phyloP scores from a whole-genome alignment of 257 asterid species.

The Rauvolfia tetraphylla region DNA sequence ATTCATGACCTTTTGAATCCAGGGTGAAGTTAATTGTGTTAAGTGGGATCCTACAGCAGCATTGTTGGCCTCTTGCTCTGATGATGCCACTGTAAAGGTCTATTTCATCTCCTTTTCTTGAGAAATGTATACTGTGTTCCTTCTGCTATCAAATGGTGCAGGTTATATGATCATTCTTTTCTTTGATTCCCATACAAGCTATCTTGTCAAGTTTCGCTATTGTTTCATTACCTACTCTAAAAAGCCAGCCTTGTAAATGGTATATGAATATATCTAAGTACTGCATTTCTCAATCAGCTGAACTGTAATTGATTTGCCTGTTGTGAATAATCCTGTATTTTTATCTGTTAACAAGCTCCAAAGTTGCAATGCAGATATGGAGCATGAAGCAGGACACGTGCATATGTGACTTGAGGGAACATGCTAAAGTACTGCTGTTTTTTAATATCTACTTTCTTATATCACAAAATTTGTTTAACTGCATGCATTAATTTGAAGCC shows the following conservation, averaged over 20 bases:
- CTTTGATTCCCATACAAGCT: neutral
- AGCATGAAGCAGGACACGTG: conserved; percentile 26
- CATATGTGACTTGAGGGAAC: conserved; percentile 28
- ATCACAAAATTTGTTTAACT: neutral
- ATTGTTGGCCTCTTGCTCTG: conserved; percentile 38
- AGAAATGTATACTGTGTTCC: neutral
- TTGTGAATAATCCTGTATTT: too few species aligned
- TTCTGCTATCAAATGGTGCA: neutral
- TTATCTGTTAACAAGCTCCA: conserved; percentile 1
- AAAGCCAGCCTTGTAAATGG: neutral
- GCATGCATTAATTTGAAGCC: neutral
- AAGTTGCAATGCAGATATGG: conserved; percentile 30
- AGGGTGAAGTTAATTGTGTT: conserved; percentile 41
- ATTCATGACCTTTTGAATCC: neutral
- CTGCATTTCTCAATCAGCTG: neutral
- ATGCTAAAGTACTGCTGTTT: conserved; percentile 18
- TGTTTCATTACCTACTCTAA: neutral
- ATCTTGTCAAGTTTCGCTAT: neutral
- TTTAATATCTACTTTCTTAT: neutral
- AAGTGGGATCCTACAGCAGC: conserved; percentile 34
- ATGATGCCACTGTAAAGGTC: conserved; percentile 33
- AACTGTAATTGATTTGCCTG: neutral
- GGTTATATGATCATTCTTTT: neutral
- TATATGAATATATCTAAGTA: neutral
- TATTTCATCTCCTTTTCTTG: neutral